Base-by-base conservation (phyloP, 495 filamentous ascomycete species). In the Penicillium coffeae region DNA sequence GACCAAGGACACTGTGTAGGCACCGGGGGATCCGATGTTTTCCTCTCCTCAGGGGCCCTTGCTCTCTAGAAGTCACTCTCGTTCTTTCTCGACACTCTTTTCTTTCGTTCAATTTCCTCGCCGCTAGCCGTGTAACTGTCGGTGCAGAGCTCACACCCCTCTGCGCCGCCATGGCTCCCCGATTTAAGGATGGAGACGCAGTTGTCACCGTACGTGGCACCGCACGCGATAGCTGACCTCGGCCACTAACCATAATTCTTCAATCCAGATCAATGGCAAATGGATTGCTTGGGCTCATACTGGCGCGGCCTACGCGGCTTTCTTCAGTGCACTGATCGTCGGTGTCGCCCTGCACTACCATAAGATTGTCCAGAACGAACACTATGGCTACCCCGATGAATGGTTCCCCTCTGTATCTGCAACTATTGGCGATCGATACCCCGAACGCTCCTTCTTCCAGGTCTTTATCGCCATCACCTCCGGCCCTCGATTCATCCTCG, bases 371-470 rank as follows among this genome's bases (percentile, higher is more conserved):
- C 77, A 95, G 67, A 99, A 99, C 66, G 89, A 99, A 71, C 86
- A 93, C 72, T 96, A 88, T 70, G 85, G 94, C 59, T 99, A 96
- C 68, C 94, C 94, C 1, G 74, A 95, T 34, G 94, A 99, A 78
- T 99, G 94, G 94, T 97, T 99, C 55, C 94, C 94, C 33, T 99
- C 94, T 18, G 94, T 99, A 20, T 96, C 92, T 21, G 83, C 94
- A 12, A 96, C 94, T n/a, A 99, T 99, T 66, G 94, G 94, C 51
- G 94, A 99, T 58, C 85, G 93, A 25, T 97, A 97, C 63, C 94
- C 94, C 21, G 94, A 99, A 65, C 84, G 94, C 38, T 95, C 93
- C 13, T 83, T 97, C 49, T 99, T 97, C 67, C 90, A 94, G 78
- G 59, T 97, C 42, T 95, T 97, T 60, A 99, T 99, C 59, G 92